Conservation (phyloP, 257 asterid species). For the Solanum paucissectum region DNA sequence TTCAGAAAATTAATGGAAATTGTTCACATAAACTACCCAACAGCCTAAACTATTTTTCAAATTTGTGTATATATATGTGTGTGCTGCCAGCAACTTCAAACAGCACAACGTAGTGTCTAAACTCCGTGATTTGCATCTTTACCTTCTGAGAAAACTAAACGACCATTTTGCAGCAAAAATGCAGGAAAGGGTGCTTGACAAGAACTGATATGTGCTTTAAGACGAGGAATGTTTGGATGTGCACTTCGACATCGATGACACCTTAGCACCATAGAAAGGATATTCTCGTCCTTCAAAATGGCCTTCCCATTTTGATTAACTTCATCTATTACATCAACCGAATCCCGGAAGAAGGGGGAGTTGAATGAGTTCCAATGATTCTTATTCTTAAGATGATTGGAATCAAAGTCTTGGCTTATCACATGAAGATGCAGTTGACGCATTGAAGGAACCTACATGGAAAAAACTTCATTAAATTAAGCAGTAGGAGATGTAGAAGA, state of each 20-base stretch:
- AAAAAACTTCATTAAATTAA: neutral
- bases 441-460: conserved; percentile 73
- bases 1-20: too few relatives aligned
- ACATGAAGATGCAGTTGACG: conserved; percentile 89
- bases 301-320: conserved; percentile 37
- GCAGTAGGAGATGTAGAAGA: neutral
- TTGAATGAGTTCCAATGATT: conserved; percentile 93
- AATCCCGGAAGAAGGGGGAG: conserved; percentile 70
- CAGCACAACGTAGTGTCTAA: neutral
- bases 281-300: conserved; percentile 15
- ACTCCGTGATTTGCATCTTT: neutral
- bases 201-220: conserved; percentile 55
- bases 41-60: too few relatives aligned
- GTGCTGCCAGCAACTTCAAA: neutral
- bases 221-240: conserved; percentile 77
- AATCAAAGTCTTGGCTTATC: conserved; percentile 85
- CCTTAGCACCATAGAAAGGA: conserved; percentile 50
- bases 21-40: too few relatives aligned
- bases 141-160: conserved; percentile 28
- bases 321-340: conserved; percentile 67
- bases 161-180: conserved; percentile 37
- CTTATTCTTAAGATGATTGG: conserved; percentile 66
- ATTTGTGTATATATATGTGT: neutral
- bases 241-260: conserved; percentile 85
- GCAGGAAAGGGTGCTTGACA: conserved; percentile 60